phyloP scores from a whole-genome alignment of 1,284 basidiomycete species.

The Rhodotorula sp. region DNA sequence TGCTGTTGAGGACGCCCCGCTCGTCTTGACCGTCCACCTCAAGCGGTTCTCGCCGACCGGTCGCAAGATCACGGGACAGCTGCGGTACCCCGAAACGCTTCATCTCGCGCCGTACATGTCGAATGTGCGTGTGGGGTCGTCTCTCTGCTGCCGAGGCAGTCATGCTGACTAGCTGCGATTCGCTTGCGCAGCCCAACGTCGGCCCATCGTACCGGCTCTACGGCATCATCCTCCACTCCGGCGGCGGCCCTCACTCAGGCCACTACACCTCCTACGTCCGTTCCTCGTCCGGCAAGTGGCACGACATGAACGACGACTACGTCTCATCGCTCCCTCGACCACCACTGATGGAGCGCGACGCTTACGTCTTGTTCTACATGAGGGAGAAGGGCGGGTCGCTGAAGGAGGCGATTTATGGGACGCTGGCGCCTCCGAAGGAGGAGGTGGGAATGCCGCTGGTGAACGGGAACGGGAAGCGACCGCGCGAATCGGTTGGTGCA shows the following conservation, averaged over 20 bases:
- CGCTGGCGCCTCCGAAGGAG: background rate
- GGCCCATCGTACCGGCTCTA: slow-evolving; percentile 81
- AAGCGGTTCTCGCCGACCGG: slow-evolving; percentile 92
- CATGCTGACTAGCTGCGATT: background rate
- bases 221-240: slow-evolving; percentile 90
- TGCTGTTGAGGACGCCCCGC: slow-evolving; percentile 80
- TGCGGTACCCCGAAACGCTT: slow-evolving; percentile 78
- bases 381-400: slow-evolving; percentile 70
- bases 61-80: slow-evolving; percentile 72
- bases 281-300: slow-evolving; percentile 70
- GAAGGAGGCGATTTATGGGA: slow-evolving; percentile 57
- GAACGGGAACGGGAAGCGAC: slow-evolving; percentile 1
- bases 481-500: slow-evolving; percentile 2
- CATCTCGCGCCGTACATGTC: slow-evolving; percentile 80
- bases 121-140: slow-evolving; percentile 51
- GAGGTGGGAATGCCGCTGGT: background rate
- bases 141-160: background rate
- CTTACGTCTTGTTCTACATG: slow-evolving; percentile 92
- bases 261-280: slow-evolving; percentile 92
- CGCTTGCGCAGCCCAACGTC: slow-evolving; percentile 19
- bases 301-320: slow-evolving; percentile 85
- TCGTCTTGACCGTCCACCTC: slow-evolving; percentile 91
- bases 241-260: slow-evolving; percentile 87
- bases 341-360: slow-evolving; percentile 47
- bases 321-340: slow-evolving; percentile 53